These are phyloP conservation scores for Pythium volutum DNA, from an alignment of 352 stramenopile species.

Conservation along the genomic window DNA sequence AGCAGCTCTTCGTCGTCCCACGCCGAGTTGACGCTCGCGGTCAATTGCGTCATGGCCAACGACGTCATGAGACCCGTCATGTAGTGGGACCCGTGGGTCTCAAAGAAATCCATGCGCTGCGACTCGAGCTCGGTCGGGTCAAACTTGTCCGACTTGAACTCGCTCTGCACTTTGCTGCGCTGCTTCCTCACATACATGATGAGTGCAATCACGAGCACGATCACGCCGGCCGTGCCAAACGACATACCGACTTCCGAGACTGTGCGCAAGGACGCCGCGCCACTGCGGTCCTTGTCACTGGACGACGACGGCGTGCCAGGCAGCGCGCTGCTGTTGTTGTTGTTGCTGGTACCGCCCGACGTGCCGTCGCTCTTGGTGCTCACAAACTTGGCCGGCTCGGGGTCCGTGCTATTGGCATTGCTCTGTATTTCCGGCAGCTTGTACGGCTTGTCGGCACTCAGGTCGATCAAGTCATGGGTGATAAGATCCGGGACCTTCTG, in stretches of 20 bases:
- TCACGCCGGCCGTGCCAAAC: conserved; percentile 3
- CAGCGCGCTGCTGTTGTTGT: not conserved
- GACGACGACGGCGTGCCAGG: not conserved
- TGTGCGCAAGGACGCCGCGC: not conserved
- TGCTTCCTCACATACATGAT: conserved; percentile 7
- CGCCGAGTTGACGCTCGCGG: conserved; percentile 23
- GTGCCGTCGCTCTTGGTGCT: conserved; percentile 7
- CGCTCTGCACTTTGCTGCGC: not conserved
- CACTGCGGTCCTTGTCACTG: not conserved
- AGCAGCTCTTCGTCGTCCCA: conserved; percentile 44
- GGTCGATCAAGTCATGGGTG: too few relatives aligned
- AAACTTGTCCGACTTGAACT: conserved; percentile 13
- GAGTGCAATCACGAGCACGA: conserved; percentile 1
- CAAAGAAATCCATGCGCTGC: conserved; percentile 6
- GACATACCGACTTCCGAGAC: conserved; percentile 7
- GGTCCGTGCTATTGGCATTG: not conserved
- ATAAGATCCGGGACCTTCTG: too few relatives aligned
- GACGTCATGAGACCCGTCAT: conserved; percentile 6
- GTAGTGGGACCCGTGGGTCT: conserved; percentile 10
- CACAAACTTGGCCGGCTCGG: not conserved
- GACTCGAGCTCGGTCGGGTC: conserved; percentile 10
- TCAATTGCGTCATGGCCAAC: not conserved
- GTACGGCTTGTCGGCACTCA: not conserved
- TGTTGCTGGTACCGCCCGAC: not conserved
- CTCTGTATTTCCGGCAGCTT: not conserved